Evolutionary conservation across 2,329 filamentous ascomycete genomes (phyloP), one percentile per base, ranked within the genome.

Genomic region (Penicillium olsonii): DNA sequence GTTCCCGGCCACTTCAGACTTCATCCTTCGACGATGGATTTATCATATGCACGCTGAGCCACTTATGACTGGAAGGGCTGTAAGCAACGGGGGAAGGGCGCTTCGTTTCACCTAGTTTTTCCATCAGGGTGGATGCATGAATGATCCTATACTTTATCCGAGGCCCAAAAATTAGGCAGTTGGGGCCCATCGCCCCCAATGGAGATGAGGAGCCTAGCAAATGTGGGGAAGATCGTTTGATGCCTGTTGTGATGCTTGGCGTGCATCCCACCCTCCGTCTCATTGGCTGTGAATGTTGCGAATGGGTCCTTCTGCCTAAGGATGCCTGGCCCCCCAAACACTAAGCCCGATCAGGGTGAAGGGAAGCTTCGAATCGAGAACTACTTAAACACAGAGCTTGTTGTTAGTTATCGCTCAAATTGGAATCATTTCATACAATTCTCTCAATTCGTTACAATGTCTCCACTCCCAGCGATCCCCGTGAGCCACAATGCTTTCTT

Each of bases 401-500:
- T n/a, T n/a, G n/a, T n/a, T n/a, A n/a, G n/a, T n/a, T n/a, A n/a
- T n/a, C n/a, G n/a, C n/a, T n/a, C n/a, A n/a, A n/a, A n/a, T n/a
- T n/a, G n/a, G n/a, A n/a, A n/a, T n/a, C n/a, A n/a, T n/a, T n/a
- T n/a, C n/a, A n/a, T n/a, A n/a, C n/a, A n/a, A n/a, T n/a, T n/a
- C 3, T 20, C 17, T 31, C 10, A 46, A 26, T 26, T 14, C 2
- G 18, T 12, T 24, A 26, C 24, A 10, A 57, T 55, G 50, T 42
- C 33, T 15, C 12, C 48, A 12, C 50, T 70, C 15, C 68, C 67
- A 8, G n/a, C 52, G 8, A 31, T 68, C 5, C 68, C 68, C 2
- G 58, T 48, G 8, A 59, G 62, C 15, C 67, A 71, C 37, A 43
- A 49, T 11, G 45, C 65, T 9, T 66, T 71, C 22, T 27, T 66